Conservation (phyloP, 495 filamentous ascomycete species). For the Neurospora sp. region DNA sequence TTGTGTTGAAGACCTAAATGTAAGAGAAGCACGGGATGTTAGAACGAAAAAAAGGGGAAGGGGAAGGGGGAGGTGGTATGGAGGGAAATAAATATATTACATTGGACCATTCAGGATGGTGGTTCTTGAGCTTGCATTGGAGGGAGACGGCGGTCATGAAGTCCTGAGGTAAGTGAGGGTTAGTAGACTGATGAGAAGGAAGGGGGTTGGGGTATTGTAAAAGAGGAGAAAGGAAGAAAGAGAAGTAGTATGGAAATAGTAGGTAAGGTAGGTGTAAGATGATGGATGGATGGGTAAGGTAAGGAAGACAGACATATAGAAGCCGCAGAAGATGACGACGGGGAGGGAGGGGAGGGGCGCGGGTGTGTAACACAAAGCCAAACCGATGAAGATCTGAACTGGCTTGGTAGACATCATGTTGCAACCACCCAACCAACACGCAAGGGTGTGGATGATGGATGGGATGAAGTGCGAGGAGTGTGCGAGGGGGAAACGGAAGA, state of each 20-base stretch:
- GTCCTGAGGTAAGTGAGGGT: conserved; percentile 24
- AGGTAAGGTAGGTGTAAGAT: not conserved
- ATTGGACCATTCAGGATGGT: conserved; percentile 58
- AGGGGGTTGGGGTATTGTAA: not conserved
- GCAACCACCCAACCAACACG: no score
- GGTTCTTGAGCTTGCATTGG: conserved; percentile 44
- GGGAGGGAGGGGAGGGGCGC: no score
- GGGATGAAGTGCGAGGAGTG: no score
- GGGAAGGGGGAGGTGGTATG: no score
- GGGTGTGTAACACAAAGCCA: no score
- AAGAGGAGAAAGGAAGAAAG: not conserved
- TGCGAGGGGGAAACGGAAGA: no score
- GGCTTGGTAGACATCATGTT: no score
- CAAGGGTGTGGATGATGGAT: no score
- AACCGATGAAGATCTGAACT: no score
- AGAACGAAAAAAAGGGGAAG: not conserved
- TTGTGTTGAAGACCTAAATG: conserved; percentile 47
- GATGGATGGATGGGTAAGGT: not conserved
- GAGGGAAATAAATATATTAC: conserved; percentile 22
- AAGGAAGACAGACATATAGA: not conserved
- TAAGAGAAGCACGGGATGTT: not conserved
- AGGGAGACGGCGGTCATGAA: conserved; percentile 51
- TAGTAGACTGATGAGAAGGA: not conserved
- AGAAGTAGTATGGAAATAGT: not conserved
- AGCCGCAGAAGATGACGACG: no score